A percentile compares a stretch with the other conserved stretches of the same genome.
Conservation (phyloP, 2,329 filamentous ascomycete species). For the Colletotrichum sp. region DNA sequence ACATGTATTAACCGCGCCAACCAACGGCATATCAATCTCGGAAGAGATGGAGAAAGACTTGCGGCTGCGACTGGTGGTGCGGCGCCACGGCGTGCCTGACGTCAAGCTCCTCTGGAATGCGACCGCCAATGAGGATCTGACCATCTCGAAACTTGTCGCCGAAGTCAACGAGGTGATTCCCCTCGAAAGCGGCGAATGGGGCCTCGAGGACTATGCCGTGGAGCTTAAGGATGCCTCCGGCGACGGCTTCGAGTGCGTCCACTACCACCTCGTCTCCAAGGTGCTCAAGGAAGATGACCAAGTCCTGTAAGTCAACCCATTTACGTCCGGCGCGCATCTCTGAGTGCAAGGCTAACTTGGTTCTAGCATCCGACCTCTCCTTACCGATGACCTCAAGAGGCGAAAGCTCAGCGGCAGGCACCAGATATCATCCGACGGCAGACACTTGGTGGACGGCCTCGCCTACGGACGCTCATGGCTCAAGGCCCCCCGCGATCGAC, state of each 20-base stretch:
- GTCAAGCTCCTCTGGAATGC: conserved; percentile 76
- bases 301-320: conserved; percentile 65
- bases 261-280: conserved; percentile 75
- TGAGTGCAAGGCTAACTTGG: conserved; percentile 15
- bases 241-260: conserved; percentile 82
- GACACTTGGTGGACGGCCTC: conserved; percentile 83
- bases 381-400: conserved; percentile 74
- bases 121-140: conserved; percentile 61
- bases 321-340: neutral
- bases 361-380: conserved; percentile 76
- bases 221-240: conserved; percentile 65
- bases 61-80: conserved; percentile 76
- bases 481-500: conserved; percentile 63
- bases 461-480: conserved; percentile 80
- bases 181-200: conserved; percentile 82
- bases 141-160: conserved; percentile 77
- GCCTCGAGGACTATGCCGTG: conserved; percentile 87
- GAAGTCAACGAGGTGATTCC: conserved; percentile 82
- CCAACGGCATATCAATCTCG: neutral
- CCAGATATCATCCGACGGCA: conserved; percentile 81
- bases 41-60: conserved; percentile 45
- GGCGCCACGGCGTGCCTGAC: conserved; percentile 75
- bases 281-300: conserved; percentile 84
- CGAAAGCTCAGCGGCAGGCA: conserved; percentile 77
- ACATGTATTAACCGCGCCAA: neutral